Conservation (phyloP, 441 rosid genomes). For the Bruguiera hainesii region DNA sequence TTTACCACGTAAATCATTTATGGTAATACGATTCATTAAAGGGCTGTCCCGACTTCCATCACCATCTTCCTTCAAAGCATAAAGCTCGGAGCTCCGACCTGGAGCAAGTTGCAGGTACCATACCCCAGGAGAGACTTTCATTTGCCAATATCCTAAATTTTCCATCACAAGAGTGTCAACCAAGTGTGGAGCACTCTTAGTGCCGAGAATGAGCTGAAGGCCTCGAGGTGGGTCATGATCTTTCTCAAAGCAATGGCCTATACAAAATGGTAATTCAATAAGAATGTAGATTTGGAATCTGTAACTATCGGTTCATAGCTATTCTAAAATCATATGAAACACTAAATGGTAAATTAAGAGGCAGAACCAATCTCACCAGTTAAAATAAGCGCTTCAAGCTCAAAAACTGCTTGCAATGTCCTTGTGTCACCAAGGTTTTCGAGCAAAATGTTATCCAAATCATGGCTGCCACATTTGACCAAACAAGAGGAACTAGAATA, state of each 20-base stretch:
- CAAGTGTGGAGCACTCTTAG: conserved; percentile 82
- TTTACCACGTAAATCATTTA: conserved; percentile 92
- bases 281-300: neutral
- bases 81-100: conserved; percentile 93
- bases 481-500: conserved; percentile 19
- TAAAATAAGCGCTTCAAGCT: conserved; percentile 97
- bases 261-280: conserved; percentile 7
- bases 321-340: conserved; percentile 12
- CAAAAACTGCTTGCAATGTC: conserved; percentile 96
- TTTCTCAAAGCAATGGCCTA: conserved; percentile 99
- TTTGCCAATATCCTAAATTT: conserved; percentile 99
- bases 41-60: conserved; percentile 45
- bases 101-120: conserved; percentile 99
- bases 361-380: conserved; percentile 61
- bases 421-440: conserved; percentile 97
- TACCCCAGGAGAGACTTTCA: conserved; percentile 99
- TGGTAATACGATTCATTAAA: conserved; percentile 69
- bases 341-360: conserved; percentile 4
- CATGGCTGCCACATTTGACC: conserved; percentile 63
- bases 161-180: conserved; percentile 99
- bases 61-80: conserved; percentile 57
- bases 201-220: conserved; percentile 98
- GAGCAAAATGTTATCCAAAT: conserved; percentile 96
- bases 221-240: conserved; percentile 98
- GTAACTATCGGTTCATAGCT: neutral